Percentiles rank a stretch among this genome's conserved stretches.
phyloP scores from a whole-genome alignment of 1,284 basidiomycete genomes.

The Heterobasidion irregulare region DNA sequence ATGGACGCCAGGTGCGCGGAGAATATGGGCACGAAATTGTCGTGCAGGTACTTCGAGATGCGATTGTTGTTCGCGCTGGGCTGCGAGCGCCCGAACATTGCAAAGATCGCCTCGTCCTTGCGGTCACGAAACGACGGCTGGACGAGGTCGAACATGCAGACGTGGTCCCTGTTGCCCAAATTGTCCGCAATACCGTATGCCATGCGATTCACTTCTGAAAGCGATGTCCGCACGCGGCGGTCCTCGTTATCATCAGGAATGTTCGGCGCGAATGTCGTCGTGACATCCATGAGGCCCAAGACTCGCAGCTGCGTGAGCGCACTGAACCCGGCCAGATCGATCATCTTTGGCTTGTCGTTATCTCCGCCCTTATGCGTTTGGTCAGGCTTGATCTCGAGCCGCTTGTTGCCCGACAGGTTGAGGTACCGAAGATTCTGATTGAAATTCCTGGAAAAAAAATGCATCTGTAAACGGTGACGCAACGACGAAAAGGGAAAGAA shows the following conservation, averaged over 20 bases:
- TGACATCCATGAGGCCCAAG: slow-evolving; percentile 97
- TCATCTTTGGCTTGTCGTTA: slow-evolving; percentile 17
- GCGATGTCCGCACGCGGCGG: slow-evolving; percentile 87
- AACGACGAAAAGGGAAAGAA: slow-evolving; percentile 1
- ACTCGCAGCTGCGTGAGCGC: slow-evolving; percentile 76
- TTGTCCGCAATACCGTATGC: slow-evolving; percentile 96
- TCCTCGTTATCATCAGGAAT: slow-evolving; percentile 91
- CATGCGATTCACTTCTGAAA: slow-evolving; percentile 89
- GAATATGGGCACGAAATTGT: slow-evolving; percentile 67
- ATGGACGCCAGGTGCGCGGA: slow-evolving; percentile 48
- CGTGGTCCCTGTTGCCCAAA: slow-evolving; percentile 70
- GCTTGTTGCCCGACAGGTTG: slow-evolving; percentile 83
- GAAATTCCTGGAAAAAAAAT: slow-evolving; percentile 72
- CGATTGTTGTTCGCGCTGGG: slow-evolving; percentile 57
- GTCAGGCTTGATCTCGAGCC: slow-evolving; percentile 79
- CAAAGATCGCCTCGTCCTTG: slow-evolving; percentile 86
- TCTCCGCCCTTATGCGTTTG: slow-evolving; percentile 26
- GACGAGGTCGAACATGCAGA: slow-evolving; percentile 91
- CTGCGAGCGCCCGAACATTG: slow-evolving; percentile 84
- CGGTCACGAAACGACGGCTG: slow-evolving; percentile 80
- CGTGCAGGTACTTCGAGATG: slow-evolving; percentile 75
- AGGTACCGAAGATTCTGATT: slow-evolving; percentile 90
- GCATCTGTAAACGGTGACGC: background rate
- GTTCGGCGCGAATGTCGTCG: slow-evolving; percentile 69
- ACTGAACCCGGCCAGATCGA: slow-evolving; percentile 80